Conservation (phyloP, 31 red algal genomes). For the Endocladia muricata region DNA sequence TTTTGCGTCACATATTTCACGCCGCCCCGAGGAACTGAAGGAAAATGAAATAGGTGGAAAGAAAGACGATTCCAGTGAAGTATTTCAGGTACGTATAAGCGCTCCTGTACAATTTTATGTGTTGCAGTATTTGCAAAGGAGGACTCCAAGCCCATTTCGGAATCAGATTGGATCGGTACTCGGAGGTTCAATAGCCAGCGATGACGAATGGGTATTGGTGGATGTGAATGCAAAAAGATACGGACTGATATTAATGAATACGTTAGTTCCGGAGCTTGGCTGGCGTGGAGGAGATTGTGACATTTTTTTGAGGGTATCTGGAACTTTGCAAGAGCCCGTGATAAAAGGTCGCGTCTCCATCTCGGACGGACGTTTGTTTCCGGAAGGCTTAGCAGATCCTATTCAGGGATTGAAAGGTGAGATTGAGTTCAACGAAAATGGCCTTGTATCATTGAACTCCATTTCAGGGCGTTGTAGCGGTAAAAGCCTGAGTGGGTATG, state of each 20-base stretch:
- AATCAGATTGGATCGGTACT: slow-evolving; percentile 25
- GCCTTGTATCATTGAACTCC: slow-evolving; percentile 15
- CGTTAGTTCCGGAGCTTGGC: slow-evolving; percentile 31
- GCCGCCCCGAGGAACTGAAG: background rate
- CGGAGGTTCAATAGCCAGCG: slow-evolving; percentile 25
- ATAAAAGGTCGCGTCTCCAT: slow-evolving; percentile 20
- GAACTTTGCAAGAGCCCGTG: slow-evolving; percentile 31
- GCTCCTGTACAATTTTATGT: slow-evolving; percentile 56
- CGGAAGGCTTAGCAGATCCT: slow-evolving; percentile 4
- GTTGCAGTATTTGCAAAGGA: slow-evolving; percentile 27
- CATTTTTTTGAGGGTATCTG: slow-evolving; percentile 34
- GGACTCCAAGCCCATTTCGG: slow-evolving; percentile 25
- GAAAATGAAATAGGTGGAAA: background rate
- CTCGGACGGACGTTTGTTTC: slow-evolving; percentile 27
- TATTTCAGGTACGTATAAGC: slow-evolving; percentile 32
- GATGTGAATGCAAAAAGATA: slow-evolving; percentile 52
- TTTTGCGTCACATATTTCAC: slow-evolving; percentile 9
- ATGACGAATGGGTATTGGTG: slow-evolving; percentile 55
- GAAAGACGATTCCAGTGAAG: slow-evolving; percentile 1
- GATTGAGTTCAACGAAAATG: slow-evolving; percentile 34
- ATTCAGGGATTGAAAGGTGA: slow-evolving; percentile 33
- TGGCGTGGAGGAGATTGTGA: slow-evolving; percentile 53
- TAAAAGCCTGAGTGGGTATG: slow-evolving; percentile 22
- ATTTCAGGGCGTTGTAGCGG: slow-evolving; percentile 38
- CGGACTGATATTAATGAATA: slow-evolving; percentile 43